Evolutionary conservation across 2,329 filamentous ascomycete species (phyloP), one percentile per base, ranked within the genome.

Genomic region (Cladophialophora chaetospira): DNA sequence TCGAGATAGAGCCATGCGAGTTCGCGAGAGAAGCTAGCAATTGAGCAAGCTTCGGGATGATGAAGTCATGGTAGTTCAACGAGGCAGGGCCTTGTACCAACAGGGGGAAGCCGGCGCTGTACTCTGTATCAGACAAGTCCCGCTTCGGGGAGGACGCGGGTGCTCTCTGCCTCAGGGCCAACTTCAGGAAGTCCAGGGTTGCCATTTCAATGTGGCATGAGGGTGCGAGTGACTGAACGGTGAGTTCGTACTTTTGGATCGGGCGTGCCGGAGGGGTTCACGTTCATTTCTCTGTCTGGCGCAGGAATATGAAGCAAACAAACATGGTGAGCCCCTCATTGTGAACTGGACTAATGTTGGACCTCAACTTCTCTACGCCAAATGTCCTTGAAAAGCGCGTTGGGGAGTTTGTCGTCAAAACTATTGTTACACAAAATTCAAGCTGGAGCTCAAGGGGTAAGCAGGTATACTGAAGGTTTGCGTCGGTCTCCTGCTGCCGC

Each of bases 51-150:
- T 81, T 75, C 44, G 81, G 79, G 40, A 78, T 69, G 28, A 84
- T 76, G 67, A 84, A 85, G 46, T 78, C 67, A 65, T 73, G 62
- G 67, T 84, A 83, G 0, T 63, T 73, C 17, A 19, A 60, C 71
- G 69, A 73, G 56, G 67, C 73, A 31, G 68, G 54, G 40, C 67
- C 71, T 15, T 63, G 65, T 17, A 69, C 2, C 1, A 84, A 67
- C 47, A 74, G 69, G 2, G 77, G 68, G 53, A 83, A 81, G 43
- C 79, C 80, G 52, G 66, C 67, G 58, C 69, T 73, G 66, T 83
- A 83, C 52, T 84, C 69, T 42, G 53, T 48, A n/a, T 82, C 75
- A 23, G 76, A 75, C 56, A 84, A 64, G n/a, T n/a, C n/a, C 4
- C 69, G 66, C 57, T 71, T 68, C 54, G 57, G 69, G 23, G 59